Conservation (phyloP, 2,329 filamentous ascomycete genomes). For the Stachybotrys chartarum region DNA sequence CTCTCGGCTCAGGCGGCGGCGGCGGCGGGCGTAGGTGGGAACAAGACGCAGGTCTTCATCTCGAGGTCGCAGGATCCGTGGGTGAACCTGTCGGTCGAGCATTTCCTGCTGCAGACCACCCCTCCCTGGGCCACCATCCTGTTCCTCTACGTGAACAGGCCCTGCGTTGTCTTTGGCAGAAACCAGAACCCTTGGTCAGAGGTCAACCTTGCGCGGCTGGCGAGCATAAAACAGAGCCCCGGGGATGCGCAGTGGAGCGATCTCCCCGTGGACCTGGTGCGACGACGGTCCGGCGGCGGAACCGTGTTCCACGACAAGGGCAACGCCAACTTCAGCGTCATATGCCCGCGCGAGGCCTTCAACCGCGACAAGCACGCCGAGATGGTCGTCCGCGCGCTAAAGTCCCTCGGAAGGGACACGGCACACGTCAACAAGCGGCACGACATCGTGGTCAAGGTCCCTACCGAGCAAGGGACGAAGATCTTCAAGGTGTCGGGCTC, state of each 20-base stretch:
- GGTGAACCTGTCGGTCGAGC: conserved; percentile 89
- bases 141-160: conserved; percentile 81
- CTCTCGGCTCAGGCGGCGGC: conserved; percentile 32
- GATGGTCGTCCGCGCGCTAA: conserved; percentile 85
- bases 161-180: conserved; percentile 83
- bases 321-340: conserved; percentile 93
- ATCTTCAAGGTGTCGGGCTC: conserved; percentile 84
- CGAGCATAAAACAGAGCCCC: conserved; percentile 11
- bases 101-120: conserved; percentile 73
- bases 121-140: conserved; percentile 68
- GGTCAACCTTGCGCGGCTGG: conserved; percentile 63
- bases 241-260: conserved; percentile 16
- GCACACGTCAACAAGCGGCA: conserved; percentile 82
- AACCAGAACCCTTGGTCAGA: conserved; percentile 99
- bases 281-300: conserved; percentile 81
- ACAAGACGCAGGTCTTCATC: conserved; percentile 59
- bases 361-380: conserved; percentile 81
- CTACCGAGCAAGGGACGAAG: conserved; percentile 6
- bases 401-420: conserved; percentile 46
- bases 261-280: conserved; percentile 53
- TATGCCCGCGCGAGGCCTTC: conserved; percentile 69
- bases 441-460: conserved; percentile 72
- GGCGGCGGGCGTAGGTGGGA: conserved; percentile 34
- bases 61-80: conserved; percentile 68
- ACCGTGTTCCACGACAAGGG: conserved; percentile 90